A percentile compares a stretch with the other conserved stretches of the same genome.
phyloP scores from a whole-genome alignment of 805 yeast genomes.

The Lipomyces chichibuensis region DNA sequence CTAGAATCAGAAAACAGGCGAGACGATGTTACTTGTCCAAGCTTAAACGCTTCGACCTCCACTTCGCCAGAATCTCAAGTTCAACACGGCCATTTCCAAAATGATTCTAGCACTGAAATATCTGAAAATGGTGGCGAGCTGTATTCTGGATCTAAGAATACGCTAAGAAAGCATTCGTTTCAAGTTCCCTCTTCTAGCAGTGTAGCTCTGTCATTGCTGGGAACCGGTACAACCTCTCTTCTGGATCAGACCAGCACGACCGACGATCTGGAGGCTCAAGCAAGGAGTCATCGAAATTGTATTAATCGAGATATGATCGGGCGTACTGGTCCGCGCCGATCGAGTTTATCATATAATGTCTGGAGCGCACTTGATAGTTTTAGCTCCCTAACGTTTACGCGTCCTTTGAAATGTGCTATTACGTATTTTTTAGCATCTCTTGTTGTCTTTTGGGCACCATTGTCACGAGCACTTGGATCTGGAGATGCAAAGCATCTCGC shows the following conservation, averaged over 20 bases:
- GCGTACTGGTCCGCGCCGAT: neutral
- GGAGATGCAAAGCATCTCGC: slow-evolving; percentile 79
- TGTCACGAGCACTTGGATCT: slow-evolving; percentile 56
- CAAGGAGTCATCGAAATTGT: neutral
- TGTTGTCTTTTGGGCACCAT: slow-evolving; percentile 61
- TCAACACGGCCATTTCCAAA: neutral
- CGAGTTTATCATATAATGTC: neutral
- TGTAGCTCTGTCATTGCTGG: neutral
- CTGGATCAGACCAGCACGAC: neutral
- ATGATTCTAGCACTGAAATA: neutral
- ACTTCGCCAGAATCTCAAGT: neutral
- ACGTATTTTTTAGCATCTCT: slow-evolving; percentile 74
- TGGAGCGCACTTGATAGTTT: neutral
- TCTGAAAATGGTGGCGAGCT: neutral
- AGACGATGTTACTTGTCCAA: neutral
- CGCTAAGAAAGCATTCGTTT: neutral
- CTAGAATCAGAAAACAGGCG: neutral
- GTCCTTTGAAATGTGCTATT: slow-evolving; percentile 61
- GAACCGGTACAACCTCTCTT: neutral
- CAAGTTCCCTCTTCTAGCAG: neutral
- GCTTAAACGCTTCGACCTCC: neutral
- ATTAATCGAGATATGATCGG: neutral
- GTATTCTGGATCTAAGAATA: neutral
- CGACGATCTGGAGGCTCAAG: neutral
- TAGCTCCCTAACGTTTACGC: slow-evolving; percentile 4